Evolutionary conservation across 176 grass and related monocot species (phyloP).

Genomic region (Oryza glumipatula): DNA sequence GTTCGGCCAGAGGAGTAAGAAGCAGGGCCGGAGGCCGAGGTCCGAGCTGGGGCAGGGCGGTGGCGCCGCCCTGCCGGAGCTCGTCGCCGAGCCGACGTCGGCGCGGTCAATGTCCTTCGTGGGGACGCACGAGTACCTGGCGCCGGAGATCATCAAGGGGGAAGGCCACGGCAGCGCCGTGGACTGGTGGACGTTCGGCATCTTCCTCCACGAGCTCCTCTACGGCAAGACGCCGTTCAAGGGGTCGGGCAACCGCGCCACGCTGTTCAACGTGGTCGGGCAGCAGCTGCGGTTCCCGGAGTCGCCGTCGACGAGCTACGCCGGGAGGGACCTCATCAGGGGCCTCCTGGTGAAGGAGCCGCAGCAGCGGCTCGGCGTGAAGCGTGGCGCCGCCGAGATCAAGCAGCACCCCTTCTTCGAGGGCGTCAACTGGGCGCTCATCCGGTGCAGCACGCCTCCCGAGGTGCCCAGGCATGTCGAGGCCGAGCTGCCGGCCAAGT

Average conservation of each 20-base stretch:
- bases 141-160: constrained; percentile 85
- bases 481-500: constrained; percentile 18
- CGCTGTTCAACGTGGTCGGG: constrained; percentile 78
- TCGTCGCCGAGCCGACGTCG: constrained; percentile 69
- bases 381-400: constrained; percentile 70
- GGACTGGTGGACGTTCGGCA: constrained; percentile 93
- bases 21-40: constrained; percentile 53
- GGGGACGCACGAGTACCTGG: constrained; percentile 89
- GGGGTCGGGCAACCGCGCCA: constrained; percentile 69
- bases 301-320: constrained; percentile 40
- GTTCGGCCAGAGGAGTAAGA: constrained; percentile 63
- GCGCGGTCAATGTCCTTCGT: constrained; percentile 88
- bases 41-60: constrained; percentile 47
- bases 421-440: constrained; percentile 87
- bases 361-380: constrained; percentile 56
- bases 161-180: constrained; percentile 92
- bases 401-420: constrained; percentile 89
- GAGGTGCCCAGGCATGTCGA: constrained; percentile 16
- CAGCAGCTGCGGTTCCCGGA: constrained; percentile 69
- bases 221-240: constrained; percentile 80
- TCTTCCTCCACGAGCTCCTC: constrained; percentile 87
- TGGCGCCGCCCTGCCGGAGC: constrained; percentile 51
- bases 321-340: constrained; percentile 60
- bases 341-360: constrained; percentile 81
- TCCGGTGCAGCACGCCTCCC: constrained; percentile 52